Percentiles rank a stretch among this genome's conserved stretches.
These are phyloP conservation scores for Henckelia pumila DNA, from an alignment of 257 asterid species.

Conservation along the genomic window DNA sequence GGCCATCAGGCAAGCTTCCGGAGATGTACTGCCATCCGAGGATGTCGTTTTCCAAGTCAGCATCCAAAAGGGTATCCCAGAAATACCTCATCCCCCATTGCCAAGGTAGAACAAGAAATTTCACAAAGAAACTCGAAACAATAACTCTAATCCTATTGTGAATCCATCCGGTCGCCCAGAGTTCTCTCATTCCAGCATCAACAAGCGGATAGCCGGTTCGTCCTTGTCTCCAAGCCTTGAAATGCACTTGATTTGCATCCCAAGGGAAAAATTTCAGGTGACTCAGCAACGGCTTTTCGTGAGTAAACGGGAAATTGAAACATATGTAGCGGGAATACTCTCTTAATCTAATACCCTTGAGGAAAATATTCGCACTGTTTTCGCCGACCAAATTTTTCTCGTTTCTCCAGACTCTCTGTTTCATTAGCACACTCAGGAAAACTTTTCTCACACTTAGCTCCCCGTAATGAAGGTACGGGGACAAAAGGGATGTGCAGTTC, in stretches of 20 bases:
- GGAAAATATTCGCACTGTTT: conserved; percentile 53
- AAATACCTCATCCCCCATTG: conserved; percentile 98
- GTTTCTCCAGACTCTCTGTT: conserved; percentile 62
- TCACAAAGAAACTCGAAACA: conserved; percentile 80
- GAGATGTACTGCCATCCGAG: conserved; percentile 96
- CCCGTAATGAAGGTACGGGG: conserved; percentile 86
- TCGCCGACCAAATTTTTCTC: conserved; percentile 55
- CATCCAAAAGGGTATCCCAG: conserved; percentile 95
- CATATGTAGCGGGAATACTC: conserved; percentile 91
- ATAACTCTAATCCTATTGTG: conserved; percentile 81
- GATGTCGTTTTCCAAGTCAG: conserved; percentile 84
- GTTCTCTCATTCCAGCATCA: conserved; percentile 96
- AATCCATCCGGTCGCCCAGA: conserved; percentile 97
- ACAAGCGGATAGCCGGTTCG: conserved; percentile 89
- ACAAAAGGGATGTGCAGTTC: conserved; percentile 76
- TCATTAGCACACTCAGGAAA: conserved; percentile 51
- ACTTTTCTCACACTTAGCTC: conserved; percentile 77
- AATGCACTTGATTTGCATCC: conserved; percentile 55
- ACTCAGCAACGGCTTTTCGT: conserved; percentile 61
- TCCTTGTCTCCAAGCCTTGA: conserved; percentile 93
- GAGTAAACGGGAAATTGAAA: conserved; percentile 85
- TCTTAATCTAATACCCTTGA: conserved; percentile 70
- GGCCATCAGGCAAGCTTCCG: conserved; percentile 92
- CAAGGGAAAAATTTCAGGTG: conserved; percentile 76
- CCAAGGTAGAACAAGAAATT: conserved; percentile 87